phyloP scores from a whole-genome alignment of 345 rosid genomes.

The Murraya paniculata region DNA sequence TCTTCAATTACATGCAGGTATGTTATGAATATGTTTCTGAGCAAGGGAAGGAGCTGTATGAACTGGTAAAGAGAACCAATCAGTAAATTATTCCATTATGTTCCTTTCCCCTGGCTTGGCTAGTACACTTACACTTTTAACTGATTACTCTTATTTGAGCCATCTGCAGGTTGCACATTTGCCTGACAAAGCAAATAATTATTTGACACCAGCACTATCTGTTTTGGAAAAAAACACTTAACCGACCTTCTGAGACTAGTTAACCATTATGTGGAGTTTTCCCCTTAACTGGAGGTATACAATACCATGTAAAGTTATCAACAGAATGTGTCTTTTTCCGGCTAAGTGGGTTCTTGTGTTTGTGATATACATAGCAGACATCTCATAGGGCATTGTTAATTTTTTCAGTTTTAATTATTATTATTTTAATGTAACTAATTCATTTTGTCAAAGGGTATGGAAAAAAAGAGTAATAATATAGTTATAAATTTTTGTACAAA shows the following conservation, averaged over 20 bases:
- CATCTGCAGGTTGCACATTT: slow-evolving; percentile 80
- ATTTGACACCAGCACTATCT: slow-evolving; percentile 85
- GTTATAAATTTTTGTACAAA: too few species aligned
- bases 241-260: slow-evolving; percentile 4
- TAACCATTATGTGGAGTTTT: background rate
- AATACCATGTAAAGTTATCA: background rate
- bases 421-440: background rate
- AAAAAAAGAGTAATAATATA: background rate
- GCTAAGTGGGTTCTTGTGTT: too few species aligned
- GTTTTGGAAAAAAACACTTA: slow-evolving; percentile 90
- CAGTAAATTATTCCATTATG: background rate
- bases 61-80: slow-evolving; percentile 56
- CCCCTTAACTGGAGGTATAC: background rate
- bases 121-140: background rate
- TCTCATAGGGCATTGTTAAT: background rate
- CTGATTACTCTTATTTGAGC: slow-evolving; percentile 1
- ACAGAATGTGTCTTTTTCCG: background rate
- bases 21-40: slow-evolving; percentile 87
- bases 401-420: background rate
- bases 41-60: slow-evolving; percentile 85
- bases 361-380: background rate
- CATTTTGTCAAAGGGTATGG: background rate
- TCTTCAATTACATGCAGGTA: slow-evolving; percentile 47
- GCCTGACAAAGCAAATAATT: slow-evolving; percentile 96
- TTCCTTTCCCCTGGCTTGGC: background rate